Evolutionary conservation across 148 eudicot species (phyloP), one percentile per base, ranked within the genome.

Genomic region (Camellia lanceoleosa): DNA sequence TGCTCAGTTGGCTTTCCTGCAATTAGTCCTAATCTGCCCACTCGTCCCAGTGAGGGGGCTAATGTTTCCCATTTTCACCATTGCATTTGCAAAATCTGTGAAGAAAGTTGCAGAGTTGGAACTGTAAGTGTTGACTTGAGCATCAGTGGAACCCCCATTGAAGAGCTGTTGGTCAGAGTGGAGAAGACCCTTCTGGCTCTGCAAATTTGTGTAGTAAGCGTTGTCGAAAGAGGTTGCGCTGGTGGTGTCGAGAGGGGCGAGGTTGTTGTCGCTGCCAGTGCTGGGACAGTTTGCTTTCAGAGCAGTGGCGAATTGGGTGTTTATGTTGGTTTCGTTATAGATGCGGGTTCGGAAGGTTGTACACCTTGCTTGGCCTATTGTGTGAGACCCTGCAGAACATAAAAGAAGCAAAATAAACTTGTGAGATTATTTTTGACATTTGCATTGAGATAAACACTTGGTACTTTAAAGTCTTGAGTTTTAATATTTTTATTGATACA

Each of bases 91-190:
- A 78, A 92, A 92, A 51, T 87, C 96, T 1, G 80, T 67, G 13
- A 77, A 80, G 81, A 92, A 90, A 1, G 80, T 56, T 3, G 78
- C 41, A 18, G 84, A 46, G 18, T 83, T 62, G 1, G 64, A 12
- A 0, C 85, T 83, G 46, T 90, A 93, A 9, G 73, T 76, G 38
- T 74, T 71, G 16, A 88, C 94, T 8, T 75, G 80, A 38, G 85
- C 49, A 78, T 90, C 87, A 1, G 92, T 89, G 0, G 88, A 80
- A 41, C 90, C 92, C 14, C 91, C 91, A 30, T 82, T 88, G 47
- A 64, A 92, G 66, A 93, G 92, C 65, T 92, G 85, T 42, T 93
- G 98, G 59, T 93, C 97, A 0, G 97, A 89, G 70, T 93, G 97
- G 38, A 93, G 77, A 7, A 93, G 82, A 0, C 97, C 98, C 77